Conservation (phyloP, 164 flowering plant genomes). For the Protea cynaroides region DNA sequence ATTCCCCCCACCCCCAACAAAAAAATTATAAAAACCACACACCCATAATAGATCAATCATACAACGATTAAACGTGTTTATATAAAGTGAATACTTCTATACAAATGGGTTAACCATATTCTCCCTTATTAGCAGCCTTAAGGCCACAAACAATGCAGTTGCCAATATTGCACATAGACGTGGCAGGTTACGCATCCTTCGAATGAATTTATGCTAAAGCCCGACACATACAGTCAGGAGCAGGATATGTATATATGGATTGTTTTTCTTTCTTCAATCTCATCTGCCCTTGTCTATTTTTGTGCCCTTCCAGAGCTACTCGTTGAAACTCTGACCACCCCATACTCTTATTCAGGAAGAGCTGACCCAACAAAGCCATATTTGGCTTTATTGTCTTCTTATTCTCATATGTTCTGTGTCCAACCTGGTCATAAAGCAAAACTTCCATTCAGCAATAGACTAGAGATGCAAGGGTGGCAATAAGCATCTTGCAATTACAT, state of each 20-base stretch:
- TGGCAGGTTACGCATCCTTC: not conserved
- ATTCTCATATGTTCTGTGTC: constrained; percentile 78
- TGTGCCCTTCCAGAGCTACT: constrained; percentile 73
- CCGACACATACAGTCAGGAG: constrained; percentile 93
- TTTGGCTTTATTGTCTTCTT: constrained; percentile 89
- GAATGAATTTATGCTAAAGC: constrained; percentile 19
- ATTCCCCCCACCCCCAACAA: not conserved
- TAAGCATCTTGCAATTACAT: no score
- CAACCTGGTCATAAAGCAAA: constrained; percentile 50
- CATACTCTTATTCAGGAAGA: constrained; percentile 81
- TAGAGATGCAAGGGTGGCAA: no score
- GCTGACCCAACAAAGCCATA: constrained; percentile 83
- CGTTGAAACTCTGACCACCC: constrained; percentile 73
- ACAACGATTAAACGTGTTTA: no score
- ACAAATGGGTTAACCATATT: not conserved
- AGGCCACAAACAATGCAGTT: constrained; percentile 17
- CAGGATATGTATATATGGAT: constrained; percentile 91
- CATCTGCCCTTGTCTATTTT: constrained; percentile 74
- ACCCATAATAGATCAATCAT: no score
- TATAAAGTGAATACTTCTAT: no score
- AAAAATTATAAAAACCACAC: not conserved
- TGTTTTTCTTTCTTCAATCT: constrained; percentile 59
- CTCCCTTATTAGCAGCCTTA: constrained; percentile 14
- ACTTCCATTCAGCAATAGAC: not conserved
- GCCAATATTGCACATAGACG: constrained; percentile 5